Evolutionary conservation across 2,329 filamentous ascomycete species (phyloP).

Genomic region (Furcasterigmium sp.): DNA sequence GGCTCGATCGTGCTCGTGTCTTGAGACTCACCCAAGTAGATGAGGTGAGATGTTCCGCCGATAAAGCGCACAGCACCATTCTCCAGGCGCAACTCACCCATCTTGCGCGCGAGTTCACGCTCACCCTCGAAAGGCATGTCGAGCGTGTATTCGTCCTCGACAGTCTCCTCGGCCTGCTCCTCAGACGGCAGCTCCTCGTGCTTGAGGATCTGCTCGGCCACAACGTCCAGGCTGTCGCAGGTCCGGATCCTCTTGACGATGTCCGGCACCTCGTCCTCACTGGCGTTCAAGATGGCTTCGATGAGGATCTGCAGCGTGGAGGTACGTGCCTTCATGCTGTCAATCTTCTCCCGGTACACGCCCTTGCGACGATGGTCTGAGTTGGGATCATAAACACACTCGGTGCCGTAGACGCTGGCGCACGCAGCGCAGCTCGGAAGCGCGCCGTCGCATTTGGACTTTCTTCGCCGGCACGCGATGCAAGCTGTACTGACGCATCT

Average conservation of each 20-base stretch:
- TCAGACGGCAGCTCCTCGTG: constrained; percentile 28
- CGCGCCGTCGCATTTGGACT: constrained; percentile 89
- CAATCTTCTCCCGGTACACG: constrained; percentile 91
- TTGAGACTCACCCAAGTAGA: constrained; percentile 61
- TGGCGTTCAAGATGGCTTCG: constrained; percentile 85
- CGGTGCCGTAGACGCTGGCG: constrained; percentile 83
- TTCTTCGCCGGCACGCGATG: constrained; percentile 71
- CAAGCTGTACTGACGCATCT: constrained; percentile 82
- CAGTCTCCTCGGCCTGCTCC: constrained; percentile 23
- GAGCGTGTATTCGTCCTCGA: constrained; percentile 27
- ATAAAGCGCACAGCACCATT: constrained; percentile 88
- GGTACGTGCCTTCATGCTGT: constrained; percentile 79
- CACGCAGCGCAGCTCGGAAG: constrained; percentile 93
- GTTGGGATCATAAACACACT: constrained; percentile 92
- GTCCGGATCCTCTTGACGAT: constrained; percentile 84
- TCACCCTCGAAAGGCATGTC: constrained; percentile 53
- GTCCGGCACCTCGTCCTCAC: constrained; percentile 77
- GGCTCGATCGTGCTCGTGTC: constrained; percentile 32
- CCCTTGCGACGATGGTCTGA: constrained; percentile 95
- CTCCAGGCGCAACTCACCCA: constrained; percentile 84
- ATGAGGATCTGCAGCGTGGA: constrained; percentile 89
- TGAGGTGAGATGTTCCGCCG: constrained; percentile 88
- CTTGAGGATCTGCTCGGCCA: constrained; percentile 49
- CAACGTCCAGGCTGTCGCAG: constrained; percentile 62
- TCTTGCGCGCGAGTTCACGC: constrained; percentile 80